phyloP scores from a whole-genome alignment of 129 eudicot species.

The Lonicera japonica region DNA sequence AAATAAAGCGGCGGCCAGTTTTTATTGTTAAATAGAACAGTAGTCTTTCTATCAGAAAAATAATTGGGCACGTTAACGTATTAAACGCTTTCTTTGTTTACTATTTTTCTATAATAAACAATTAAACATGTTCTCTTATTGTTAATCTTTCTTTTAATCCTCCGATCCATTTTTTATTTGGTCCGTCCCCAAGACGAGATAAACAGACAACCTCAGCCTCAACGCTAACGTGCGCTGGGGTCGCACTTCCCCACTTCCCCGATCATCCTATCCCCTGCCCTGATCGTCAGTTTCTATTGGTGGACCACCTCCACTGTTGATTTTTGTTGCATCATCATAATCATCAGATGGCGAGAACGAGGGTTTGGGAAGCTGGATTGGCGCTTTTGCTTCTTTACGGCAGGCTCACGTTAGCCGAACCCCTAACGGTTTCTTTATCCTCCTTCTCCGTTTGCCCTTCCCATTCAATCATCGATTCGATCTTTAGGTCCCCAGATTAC shows the following conservation, averaged over 20 bases:
- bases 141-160: neutral
- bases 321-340: neutral
- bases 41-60: no score
- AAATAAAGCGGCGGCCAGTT: no score
- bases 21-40: no score
- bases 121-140: no score
- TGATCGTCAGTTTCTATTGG: no score
- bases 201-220: slow-evolving; percentile 3
- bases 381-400: slow-evolving; percentile 30
- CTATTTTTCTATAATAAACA: no score
- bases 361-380: slow-evolving; percentile 32
- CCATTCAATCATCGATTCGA: slow-evolving; percentile 37
- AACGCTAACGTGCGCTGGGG: slow-evolving; percentile 11
- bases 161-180: neutral
- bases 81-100: no score
- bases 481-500: slow-evolving; percentile 26
- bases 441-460: slow-evolving; percentile 23
- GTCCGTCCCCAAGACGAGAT: no score
- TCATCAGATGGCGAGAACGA: slow-evolving; percentile 16
- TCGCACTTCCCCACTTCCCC: neutral
- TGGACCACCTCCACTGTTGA: neutral
- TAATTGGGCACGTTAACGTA: no score
- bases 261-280: neutral
- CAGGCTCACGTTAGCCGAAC: slow-evolving; percentile 35
- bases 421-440: slow-evolving; percentile 30